Evolutionary conservation across 768 basidiomycete genomes (phyloP), one percentile per base, ranked within the genome.

Genomic region (Cyclocybe cylindracea): DNA sequence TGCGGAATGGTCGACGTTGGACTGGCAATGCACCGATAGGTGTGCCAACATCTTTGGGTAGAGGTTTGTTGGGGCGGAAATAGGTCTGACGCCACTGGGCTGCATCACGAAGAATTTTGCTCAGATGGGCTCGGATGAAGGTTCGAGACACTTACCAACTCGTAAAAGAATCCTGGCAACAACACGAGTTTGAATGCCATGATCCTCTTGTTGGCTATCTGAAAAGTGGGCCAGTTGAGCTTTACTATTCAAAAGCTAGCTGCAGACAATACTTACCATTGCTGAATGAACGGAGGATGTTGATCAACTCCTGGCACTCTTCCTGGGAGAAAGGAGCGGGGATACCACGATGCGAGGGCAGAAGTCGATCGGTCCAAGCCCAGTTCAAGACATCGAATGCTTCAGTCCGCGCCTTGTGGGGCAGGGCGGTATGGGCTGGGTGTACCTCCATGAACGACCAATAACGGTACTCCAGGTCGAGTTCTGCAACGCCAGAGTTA

Each of bases 361-460:
- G 76, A 9, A 91, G 68, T 40, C 84, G 86, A 61, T 91, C 90
- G 2, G 90, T 87, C 69, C 87, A 90, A 7, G 86, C 82, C 91
- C 91, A 93, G 18, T 82, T 87, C 56, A 93, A 71, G 0, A 82
- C 80, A 48, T 92, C 87, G 61, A 87, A 74, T 1, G 91, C 91
- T 57, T 93, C 90, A 0, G 72, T 67, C 44, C 78, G 78, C 8
- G 86, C 84, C 39, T 74, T 76, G 6, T 69, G 60, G 7, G 85
- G 79, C 24, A 92, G 72, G 0, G 76, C 62, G 7, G 75, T 71
- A 64, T 93, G 91, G 0, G 87, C 87, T 0, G 91, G 91, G 58
- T 92, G 89, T 33, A 79, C 70, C 65, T 91, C 87, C 69, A 93
- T 78, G 62, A 85, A 93, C 5, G 82, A 72, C 91, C 91, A 93